Percentiles rank a stretch among this genome's conserved stretches.
Conservation (phyloP, 495 filamentous ascomycete genomes). For the Diplogelasinospora grovesii region DNA sequence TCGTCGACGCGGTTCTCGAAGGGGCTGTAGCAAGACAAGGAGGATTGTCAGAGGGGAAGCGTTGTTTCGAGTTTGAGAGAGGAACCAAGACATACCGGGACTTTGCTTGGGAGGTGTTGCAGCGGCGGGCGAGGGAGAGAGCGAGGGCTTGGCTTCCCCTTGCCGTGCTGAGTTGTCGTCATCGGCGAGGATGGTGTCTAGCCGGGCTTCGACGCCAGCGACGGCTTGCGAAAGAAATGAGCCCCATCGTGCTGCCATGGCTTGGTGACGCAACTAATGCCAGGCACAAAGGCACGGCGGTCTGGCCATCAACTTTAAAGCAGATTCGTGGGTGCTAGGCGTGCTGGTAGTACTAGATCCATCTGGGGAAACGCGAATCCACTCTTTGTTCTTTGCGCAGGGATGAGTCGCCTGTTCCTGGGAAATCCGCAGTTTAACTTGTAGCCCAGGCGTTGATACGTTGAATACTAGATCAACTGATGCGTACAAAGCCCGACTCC, state of each 20-base stretch:
- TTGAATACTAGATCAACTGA: too few species aligned
- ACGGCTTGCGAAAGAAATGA: constrained; percentile 87
- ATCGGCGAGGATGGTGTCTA: constrained; percentile 88
- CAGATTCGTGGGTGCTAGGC: too few species aligned
- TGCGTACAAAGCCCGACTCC: too few species aligned
- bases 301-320: constrained; percentile 11
- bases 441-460: too few species aligned
- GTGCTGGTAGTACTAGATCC: too few species aligned
- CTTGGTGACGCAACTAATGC: constrained; percentile 1
- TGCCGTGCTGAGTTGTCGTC: constrained; percentile 44
- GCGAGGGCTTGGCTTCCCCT: constrained; percentile 22
- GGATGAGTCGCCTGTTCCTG: too few species aligned
- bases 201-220: constrained; percentile 83
- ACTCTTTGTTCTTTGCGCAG: too few species aligned
- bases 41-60: constrained; percentile 11
- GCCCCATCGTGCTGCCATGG: constrained; percentile 56
- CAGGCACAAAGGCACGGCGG: not conserved
- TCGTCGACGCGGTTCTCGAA: constrained; percentile 49
- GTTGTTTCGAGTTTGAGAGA: not conserved
- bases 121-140: constrained; percentile 9
- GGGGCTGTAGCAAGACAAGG: constrained; percentile 19
- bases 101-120: constrained; percentile 25
- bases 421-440: too few species aligned
- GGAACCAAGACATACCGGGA: constrained; percentile 16
- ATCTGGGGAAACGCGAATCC: too few species aligned